Evolutionary conservation across 148 eudicot species (phyloP).

Genomic region (Heliamphora exappendiculata): DNA sequence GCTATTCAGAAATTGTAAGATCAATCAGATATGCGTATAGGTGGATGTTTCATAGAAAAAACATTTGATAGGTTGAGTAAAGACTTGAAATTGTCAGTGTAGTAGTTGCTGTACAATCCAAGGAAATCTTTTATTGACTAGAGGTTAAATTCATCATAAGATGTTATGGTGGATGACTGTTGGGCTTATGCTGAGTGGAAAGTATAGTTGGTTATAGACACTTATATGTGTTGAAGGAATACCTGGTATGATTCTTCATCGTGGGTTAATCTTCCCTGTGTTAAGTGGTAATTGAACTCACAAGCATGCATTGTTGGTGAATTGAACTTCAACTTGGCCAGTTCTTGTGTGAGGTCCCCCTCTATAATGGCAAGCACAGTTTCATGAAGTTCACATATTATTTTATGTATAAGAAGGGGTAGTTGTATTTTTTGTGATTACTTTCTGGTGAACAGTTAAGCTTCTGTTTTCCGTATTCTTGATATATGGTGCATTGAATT

Average conservation of each 20-base stretch:
- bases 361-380: not conserved
- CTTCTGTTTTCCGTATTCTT: constrained; percentile 11
- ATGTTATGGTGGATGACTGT: not conserved
- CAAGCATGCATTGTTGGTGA: not conserved
- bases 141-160: not conserved
- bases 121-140: not conserved
- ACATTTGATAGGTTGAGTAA: not conserved
- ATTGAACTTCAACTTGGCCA: constrained; percentile 4
- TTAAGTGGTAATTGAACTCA: not conserved
- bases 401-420: not conserved
- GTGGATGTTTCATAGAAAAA: not conserved
- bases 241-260: not conserved
- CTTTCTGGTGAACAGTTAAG: constrained; percentile 6
- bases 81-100: not conserved
- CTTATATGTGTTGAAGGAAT: not conserved
- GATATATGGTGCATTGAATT: constrained; percentile 5
- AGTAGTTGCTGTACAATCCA: not conserved
- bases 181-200: not conserved
- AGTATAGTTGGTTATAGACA: not conserved
- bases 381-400: not conserved
- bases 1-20: not conserved
- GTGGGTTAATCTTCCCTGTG: not conserved
- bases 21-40: not conserved
- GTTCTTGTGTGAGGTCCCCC: not conserved
- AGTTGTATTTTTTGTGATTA: not conserved